These are phyloP conservation scores for Oidiodendron maius DNA, from an alignment of 495 filamentous ascomycete genomes.

Conservation along the genomic window DNA sequence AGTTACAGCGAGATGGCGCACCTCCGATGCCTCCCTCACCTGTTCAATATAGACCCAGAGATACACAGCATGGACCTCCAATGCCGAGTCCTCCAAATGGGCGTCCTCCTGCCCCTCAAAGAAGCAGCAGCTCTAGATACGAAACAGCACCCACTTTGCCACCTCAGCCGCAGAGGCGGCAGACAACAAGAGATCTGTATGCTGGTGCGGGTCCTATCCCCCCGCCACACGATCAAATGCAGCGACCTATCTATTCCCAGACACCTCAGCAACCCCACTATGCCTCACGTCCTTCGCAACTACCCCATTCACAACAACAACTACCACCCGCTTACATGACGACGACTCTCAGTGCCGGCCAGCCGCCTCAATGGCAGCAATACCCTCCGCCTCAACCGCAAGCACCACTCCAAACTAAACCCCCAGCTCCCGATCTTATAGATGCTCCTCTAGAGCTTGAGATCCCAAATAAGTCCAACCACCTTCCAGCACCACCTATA, in stretches of 20 bases:
- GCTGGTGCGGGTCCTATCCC: conserved; percentile 20
- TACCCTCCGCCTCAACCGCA: conserved; percentile 16
- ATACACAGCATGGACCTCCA: conserved; percentile 6
- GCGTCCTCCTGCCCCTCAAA: conserved; percentile 11
- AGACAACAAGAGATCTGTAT: conserved; percentile 6
- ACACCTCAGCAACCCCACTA: conserved; percentile 14
- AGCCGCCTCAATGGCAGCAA: conserved; percentile 15
- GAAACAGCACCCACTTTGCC: conserved; percentile 23
- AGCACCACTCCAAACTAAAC: conserved; percentile 32
- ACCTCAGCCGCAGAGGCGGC: conserved; percentile 19
- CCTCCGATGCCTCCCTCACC: conserved; percentile 38
- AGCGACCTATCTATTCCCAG: conserved; percentile 8
- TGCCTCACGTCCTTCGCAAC: conserved; percentile 3
- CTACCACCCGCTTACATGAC: conserved; percentile 22
- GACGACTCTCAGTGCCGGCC: conserved; percentile 5
- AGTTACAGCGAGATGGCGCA: conserved; percentile 16
- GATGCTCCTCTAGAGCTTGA: conserved; percentile 55
- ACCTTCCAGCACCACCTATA: conserved; percentile 69
- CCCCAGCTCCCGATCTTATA: conserved; percentile 61
- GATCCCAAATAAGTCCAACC: conserved; percentile 49
- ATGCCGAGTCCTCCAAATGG: conserved; percentile 10
- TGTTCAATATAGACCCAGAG: conserved; percentile 12
- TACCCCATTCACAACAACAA: conserved; percentile 4
- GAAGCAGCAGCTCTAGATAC: conserved; percentile 20
- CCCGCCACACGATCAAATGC: conserved; percentile 2